phyloP scores from a whole-genome alignment of 1,284 basidiomycete genomes.

The Tylopilus sp. region DNA sequence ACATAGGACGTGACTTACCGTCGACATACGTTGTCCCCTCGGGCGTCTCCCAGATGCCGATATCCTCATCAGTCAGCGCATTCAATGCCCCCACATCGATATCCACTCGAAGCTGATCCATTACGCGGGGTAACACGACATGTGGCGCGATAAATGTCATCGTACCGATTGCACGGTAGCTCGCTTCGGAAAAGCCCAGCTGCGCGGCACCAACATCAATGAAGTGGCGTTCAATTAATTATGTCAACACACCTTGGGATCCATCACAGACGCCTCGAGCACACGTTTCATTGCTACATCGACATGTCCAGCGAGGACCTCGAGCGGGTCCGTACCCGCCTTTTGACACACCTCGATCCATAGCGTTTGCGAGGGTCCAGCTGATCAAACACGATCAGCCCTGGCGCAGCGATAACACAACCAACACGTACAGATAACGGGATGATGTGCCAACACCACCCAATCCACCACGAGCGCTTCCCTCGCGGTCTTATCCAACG shows the following conservation, averaged over 20 bases:
- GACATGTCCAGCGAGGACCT: constrained; percentile 63
- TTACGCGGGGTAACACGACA: constrained; percentile 73
- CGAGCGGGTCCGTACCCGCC: constrained; percentile 74
- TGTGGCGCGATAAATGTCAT: constrained; percentile 84
- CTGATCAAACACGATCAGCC: constrained; percentile 41
- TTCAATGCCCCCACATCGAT: constrained; percentile 69
- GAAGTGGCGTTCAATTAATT: background rate
- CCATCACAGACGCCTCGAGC: constrained; percentile 55
- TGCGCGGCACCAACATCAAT: constrained; percentile 28
- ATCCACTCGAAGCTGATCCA: constrained; percentile 73
- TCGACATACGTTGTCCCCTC: constrained; percentile 84
- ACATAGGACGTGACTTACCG: constrained; percentile 57
- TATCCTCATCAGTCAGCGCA: constrained; percentile 76
- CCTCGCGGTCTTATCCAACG: constrained; percentile 46
- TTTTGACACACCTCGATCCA: constrained; percentile 90
- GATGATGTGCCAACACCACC: constrained; percentile 82
- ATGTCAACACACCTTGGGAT: constrained; percentile 53
- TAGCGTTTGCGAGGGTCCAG: constrained; percentile 66
- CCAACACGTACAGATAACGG: constrained; percentile 64
- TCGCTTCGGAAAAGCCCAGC: constrained; percentile 70
- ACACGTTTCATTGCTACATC: constrained; percentile 64
- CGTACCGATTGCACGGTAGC: constrained; percentile 81
- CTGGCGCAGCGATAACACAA: background rate
- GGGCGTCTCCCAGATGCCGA: constrained; percentile 88
- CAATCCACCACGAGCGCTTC: constrained; percentile 65